phyloP scores from a whole-genome alignment of 148 eudicot genomes.

The Nepenthes mirabilis region DNA sequence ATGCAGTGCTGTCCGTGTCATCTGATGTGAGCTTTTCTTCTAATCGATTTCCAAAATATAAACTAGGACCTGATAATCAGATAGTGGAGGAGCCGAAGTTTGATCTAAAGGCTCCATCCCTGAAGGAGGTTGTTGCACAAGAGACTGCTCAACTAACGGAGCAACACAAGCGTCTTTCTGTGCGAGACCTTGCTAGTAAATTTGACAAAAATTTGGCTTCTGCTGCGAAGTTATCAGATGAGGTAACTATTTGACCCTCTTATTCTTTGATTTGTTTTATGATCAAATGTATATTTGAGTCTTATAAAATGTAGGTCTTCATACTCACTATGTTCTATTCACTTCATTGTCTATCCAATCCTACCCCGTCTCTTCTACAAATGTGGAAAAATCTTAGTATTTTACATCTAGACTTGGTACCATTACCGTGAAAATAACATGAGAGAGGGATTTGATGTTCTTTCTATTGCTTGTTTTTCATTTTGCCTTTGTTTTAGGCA shows the following conservation, averaged over 20 bases:
- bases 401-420: no score
- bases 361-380: no score
- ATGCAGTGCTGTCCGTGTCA: conserved; percentile 52
- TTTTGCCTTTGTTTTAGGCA: conserved; percentile 27
- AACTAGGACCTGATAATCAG: conserved; percentile 79
- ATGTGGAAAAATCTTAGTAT: no score
- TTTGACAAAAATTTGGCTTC: conserved; percentile 90
- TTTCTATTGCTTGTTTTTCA: not conserved
- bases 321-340: no score
- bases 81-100: conserved; percentile 62
- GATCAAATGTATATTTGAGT: no score
- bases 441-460: not conserved
- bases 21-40: conserved; percentile 77
- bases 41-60: conserved; percentile 71
- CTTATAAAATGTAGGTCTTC: no score
- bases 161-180: conserved; percentile 88
- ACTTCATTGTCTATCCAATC: no score
- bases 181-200: conserved; percentile 88
- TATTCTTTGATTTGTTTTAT: not conserved
- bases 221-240: conserved; percentile 76
- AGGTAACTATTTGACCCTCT: conserved; percentile 28
- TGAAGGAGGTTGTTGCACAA: conserved; percentile 67
- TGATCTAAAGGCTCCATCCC: conserved; percentile 50
- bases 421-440: no score
- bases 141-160: conserved; percentile 66